These are phyloP conservation scores for Leishmania tarentolae DNA, from an alignment of 208 protist species.

Conservation along the genomic window DNA sequence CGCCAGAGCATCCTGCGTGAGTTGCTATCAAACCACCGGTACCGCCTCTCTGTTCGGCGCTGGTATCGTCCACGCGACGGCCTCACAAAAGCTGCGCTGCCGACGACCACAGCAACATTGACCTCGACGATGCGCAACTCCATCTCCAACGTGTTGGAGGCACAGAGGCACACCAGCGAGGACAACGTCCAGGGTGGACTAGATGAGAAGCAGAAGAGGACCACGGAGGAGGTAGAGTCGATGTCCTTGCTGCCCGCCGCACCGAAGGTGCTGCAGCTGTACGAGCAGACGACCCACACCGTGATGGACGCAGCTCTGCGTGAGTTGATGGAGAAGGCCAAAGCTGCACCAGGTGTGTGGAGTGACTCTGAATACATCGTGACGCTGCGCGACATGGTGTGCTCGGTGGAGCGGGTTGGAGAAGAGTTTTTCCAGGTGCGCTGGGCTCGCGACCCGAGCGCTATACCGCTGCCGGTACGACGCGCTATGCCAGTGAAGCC, in stretches of 20 bases:
- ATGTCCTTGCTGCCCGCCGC: neutral
- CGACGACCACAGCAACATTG: neutral
- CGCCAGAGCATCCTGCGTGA: conserved; percentile 60
- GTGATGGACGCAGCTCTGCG: conserved; percentile 32
- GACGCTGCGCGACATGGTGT: conserved; percentile 87
- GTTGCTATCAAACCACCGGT: conserved; percentile 78
- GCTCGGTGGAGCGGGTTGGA: conserved; percentile 56
- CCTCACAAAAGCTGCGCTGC: conserved; percentile 27
- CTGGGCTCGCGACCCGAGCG: conserved; percentile 79
- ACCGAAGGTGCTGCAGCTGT: conserved; percentile 9
- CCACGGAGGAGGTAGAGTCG: neutral
- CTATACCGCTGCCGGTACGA: conserved; percentile 42
- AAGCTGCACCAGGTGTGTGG: conserved; percentile 74
- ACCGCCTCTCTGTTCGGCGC: conserved; percentile 80
- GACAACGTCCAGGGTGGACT: neutral
- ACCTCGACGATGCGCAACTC: conserved; percentile 6
- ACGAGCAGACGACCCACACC: conserved; percentile 11
- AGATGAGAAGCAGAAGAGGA: neutral
- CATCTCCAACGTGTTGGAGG: conserved; percentile 1
- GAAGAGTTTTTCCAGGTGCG: conserved; percentile 84
- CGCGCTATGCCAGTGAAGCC: conserved; percentile 50
- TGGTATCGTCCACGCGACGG: conserved; percentile 81
- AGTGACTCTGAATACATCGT: conserved; percentile 67
- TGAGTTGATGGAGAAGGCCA: conserved; percentile 48
- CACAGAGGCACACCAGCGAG: neutral